Evolutionary conservation across 805 yeast species (phyloP), one percentile per base, ranked within the genome.

Genomic region (Saccharomyces mikatae): DNA sequence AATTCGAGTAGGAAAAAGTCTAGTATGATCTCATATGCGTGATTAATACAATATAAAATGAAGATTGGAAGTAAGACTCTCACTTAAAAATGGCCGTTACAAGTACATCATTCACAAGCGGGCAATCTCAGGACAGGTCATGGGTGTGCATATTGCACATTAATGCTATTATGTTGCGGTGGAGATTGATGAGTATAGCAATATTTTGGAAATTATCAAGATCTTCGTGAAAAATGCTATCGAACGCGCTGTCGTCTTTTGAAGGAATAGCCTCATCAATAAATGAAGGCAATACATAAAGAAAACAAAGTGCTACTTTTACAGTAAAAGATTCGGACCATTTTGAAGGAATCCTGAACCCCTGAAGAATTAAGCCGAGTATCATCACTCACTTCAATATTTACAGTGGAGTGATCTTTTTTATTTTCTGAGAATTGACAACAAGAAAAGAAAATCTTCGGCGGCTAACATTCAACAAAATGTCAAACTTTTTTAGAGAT

Each of bases 401-500:
- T 21, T 10, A 17, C 24, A 17, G 44, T n/a, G 6, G 13, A 36
- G 44, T 17, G 22, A 6, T 6, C 17, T 36, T 17, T 36, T 36
- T 17, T n/a, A n/a, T n/a, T 8, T 17, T 36, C 4, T 17, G 11
- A n/a, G 27, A 52, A 30, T 52, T 31, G 48, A 36, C 21, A 44
- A 46, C 26, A 30, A 49, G 26, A 26, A 26, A 22, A 28, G 14
- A 22, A 31, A 49, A 32, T 48, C 30, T 24, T 56, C 52, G 61
- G 66, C 66, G 66, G 66, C 66, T 62, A 62, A 56, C 46, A 46
- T 31, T 44, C 9, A 8, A 9, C 10, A 50, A 17, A 36, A 69
- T 70, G 73, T 63, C 71, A 2, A 68, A 65, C 48, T 67, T 69
- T 58, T 68, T 68, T 51, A 64, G 70, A 47, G 71, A 68, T 53